Evolutionary conservation across 2,329 filamentous ascomycete genomes (phyloP).

Genomic region (Colletotrichum destructivum): DNA sequence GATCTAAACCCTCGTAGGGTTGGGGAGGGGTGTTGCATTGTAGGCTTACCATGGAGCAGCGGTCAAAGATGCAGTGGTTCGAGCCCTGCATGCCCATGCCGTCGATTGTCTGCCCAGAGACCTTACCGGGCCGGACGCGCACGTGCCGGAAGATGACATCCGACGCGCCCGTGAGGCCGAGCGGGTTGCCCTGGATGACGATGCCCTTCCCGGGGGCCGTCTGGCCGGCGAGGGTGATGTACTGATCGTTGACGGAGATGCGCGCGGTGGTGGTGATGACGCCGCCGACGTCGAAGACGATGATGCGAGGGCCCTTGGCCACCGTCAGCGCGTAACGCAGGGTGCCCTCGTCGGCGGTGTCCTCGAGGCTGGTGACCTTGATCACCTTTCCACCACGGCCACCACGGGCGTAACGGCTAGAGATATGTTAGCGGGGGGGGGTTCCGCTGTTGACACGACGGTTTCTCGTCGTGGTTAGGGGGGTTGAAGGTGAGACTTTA

Average conservation of each 20-base stretch:
- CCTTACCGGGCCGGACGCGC: conserved; percentile 50
- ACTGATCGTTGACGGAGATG: conserved; percentile 60
- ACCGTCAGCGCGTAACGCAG: conserved; percentile 56
- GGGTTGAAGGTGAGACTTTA: neutral
- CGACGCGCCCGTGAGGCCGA: conserved; percentile 50
- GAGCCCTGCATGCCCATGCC: conserved; percentile 54
- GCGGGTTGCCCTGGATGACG: conserved; percentile 49
- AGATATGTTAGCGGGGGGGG: conserved; percentile 8
- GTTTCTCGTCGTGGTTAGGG: too few relatives aligned
- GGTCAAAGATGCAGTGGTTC: conserved; percentile 53
- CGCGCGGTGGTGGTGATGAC: conserved; percentile 62
- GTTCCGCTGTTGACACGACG: too few relatives aligned
- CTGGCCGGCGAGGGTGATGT: conserved; percentile 63
- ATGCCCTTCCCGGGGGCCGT: conserved; percentile 63
- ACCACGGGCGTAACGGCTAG: conserved; percentile 51
- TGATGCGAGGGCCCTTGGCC: conserved; percentile 58
- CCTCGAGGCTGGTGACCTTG: conserved; percentile 55
- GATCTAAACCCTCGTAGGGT: too few relatives aligned
- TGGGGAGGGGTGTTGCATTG: rapidly evolving
- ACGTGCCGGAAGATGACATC: conserved; percentile 48
- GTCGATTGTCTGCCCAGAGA: conserved; percentile 51
- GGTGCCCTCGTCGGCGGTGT: conserved; percentile 50
- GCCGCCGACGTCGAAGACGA: conserved; percentile 64
- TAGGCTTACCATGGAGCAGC: conserved; percentile 49
- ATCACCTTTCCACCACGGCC: conserved; percentile 54